Conservation (phyloP, 306 rosid genomes). For the Alnus rubra region DNA sequence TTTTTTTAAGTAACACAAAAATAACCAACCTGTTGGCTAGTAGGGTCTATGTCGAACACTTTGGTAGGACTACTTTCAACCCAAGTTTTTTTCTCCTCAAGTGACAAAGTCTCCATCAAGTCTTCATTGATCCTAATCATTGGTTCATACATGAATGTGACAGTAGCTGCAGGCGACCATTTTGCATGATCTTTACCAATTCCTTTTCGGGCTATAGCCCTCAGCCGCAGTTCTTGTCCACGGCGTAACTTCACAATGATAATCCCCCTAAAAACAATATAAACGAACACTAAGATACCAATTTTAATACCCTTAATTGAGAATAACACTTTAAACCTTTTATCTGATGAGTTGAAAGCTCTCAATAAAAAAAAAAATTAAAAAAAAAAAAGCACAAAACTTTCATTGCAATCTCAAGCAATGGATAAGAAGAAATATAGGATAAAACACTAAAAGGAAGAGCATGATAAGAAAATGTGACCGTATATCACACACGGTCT, state of each 20-base stretch:
- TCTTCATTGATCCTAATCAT: constrained; percentile 85
- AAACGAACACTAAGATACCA: not conserved
- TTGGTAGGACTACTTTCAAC: constrained; percentile 89
- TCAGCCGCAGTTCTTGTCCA: constrained; percentile 92
- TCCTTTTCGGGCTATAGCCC: constrained; percentile 96
- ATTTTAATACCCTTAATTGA: not conserved
- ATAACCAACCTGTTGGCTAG: constrained; percentile 68
- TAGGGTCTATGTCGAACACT: constrained; percentile 75
- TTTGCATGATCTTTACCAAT: constrained; percentile 98
- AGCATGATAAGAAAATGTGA: not conserved
- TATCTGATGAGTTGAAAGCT: not conserved
- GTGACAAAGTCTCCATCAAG: constrained; percentile 78
- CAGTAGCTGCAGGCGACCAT: constrained; percentile 99
- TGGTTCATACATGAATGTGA: constrained; percentile 94
- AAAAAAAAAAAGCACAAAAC: not conserved
- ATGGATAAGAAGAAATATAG: not conserved
- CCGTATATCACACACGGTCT: not conserved
- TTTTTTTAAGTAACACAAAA: not conserved
- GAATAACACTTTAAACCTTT: not conserved
- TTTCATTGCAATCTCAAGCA: not conserved
- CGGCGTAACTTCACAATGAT: constrained; percentile 84
- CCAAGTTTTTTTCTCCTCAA: constrained; percentile 80
- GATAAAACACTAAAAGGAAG: not conserved
- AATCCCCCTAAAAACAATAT: constrained; percentile 64
- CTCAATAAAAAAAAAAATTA: not conserved